Percentiles rank a stretch among this genome's conserved stretches.
Conservation (phyloP, 495 filamentous ascomycete species). For the Xylaria acuta region DNA sequence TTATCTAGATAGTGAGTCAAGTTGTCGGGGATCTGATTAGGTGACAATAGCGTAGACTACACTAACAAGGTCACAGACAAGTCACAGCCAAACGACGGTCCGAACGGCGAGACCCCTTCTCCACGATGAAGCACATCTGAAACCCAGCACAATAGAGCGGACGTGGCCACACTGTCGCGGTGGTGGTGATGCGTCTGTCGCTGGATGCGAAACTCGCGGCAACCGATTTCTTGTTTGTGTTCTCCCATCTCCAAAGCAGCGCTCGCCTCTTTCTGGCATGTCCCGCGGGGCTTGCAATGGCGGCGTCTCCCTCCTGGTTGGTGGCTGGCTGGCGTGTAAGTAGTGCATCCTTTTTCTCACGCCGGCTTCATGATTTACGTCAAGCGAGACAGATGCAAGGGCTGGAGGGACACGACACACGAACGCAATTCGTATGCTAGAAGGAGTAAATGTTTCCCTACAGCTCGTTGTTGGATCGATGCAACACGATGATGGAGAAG, state of each 20-base stretch:
- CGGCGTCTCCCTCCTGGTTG: neutral
- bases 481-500: neutral
- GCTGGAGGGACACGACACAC: neutral
- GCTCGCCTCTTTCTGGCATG: neutral
- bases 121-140: conserved; percentile 22
- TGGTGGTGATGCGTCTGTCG: neutral
- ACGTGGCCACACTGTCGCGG: neutral
- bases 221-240: neutral
- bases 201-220: neutral
- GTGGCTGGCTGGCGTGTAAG: neutral
- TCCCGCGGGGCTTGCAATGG: neutral
- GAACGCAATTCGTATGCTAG: neutral
- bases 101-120: neutral
- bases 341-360: neutral
- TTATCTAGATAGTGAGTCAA: neutral
- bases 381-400: neutral
- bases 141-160: neutral
- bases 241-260: neutral
- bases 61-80: neutral
- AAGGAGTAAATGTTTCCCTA: neutral
- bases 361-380: neutral
- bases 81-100: conserved; percentile 2
- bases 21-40: neutral
- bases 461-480: neutral
- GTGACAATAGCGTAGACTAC: neutral